Conservation (phyloP, 2,329 filamentous ascomycete genomes). For the Alternaria longipes region DNA sequence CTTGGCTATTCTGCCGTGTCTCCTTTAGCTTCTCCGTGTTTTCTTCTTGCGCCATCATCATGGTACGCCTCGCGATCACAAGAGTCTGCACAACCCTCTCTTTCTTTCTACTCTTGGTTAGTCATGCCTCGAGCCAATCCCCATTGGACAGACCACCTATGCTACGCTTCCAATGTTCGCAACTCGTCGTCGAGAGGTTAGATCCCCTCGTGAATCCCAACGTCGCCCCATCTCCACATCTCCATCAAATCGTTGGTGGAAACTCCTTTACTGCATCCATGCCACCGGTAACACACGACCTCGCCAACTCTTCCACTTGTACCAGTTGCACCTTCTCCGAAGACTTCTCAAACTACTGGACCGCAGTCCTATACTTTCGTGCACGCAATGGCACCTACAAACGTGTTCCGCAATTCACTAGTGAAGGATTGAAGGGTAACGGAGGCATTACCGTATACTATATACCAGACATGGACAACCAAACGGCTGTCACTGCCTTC, state of each 20-base stretch:
- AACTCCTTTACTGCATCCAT: conserved; percentile 48
- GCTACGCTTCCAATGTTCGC: conserved; percentile 38
- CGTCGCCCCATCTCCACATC: conserved; percentile 32
- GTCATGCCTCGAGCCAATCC: not conserved
- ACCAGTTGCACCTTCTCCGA: conserved; percentile 45
- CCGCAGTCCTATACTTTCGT: conserved; percentile 38
- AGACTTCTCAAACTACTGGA: conserved; percentile 46
- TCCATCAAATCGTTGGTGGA: conserved; percentile 35
- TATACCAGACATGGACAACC: conserved; percentile 27
- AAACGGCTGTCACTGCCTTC: conserved; percentile 65
- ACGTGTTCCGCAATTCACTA: conserved; percentile 34
- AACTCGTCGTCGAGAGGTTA: conserved; percentile 37
- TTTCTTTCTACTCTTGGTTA: not conserved
- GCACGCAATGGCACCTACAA: conserved; percentile 42
- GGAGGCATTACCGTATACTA: conserved; percentile 45
- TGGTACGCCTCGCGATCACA: not conserved
- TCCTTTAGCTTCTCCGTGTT: not conserved
- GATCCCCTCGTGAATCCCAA: conserved; percentile 38
- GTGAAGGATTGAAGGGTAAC: conserved; percentile 26
- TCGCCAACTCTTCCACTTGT: conserved; percentile 46
- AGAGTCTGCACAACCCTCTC: not conserved
- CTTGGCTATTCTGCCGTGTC: not conserved
- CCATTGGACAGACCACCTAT: conserved; percentile 9
- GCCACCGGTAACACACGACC: conserved; percentile 34
- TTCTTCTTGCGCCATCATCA: not conserved